These are phyloP conservation scores for Boeremia lycopersici DNA, from an alignment of 2,329 filamentous ascomycete genomes.

Conservation along the genomic window DNA sequence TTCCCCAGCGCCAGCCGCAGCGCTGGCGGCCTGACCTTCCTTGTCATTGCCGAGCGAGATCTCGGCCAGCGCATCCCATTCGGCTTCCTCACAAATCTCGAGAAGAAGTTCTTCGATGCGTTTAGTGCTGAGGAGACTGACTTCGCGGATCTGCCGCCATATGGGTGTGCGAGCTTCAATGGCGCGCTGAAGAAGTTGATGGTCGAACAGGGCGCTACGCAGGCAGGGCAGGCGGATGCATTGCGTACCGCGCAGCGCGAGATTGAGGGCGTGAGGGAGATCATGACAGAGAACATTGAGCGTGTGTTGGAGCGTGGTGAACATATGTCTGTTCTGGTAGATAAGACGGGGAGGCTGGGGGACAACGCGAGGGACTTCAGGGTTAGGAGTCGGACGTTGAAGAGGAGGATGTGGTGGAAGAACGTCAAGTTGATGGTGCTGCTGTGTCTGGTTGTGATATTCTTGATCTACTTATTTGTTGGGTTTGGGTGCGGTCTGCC, in stretches of 20 bases:
- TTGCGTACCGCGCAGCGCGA: constrained; percentile 82
- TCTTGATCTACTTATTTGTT: constrained; percentile 73
- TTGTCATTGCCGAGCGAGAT: constrained; percentile 82
- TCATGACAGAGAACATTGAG: constrained; percentile 97
- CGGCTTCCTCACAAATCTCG: constrained; percentile 88
- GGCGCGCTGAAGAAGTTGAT: constrained; percentile 75
- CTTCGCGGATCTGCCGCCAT: constrained; percentile 80
- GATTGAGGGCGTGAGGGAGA: constrained; percentile 89
- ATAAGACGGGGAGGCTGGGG: constrained; percentile 93
- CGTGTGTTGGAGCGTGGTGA: constrained; percentile 84
- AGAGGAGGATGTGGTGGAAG: constrained; percentile 99
- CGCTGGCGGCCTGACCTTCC: constrained; percentile 84
- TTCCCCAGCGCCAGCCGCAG: constrained; percentile 60
- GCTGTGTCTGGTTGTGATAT: constrained; percentile 72
- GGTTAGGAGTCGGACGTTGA: constrained; percentile 81
- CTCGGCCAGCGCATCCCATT: constrained; percentile 90
- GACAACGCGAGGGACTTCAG: constrained; percentile 89
- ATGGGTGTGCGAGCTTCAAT: constrained; percentile 91
- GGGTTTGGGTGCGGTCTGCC: constrained; percentile 76
- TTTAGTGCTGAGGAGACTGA: constrained; percentile 72
- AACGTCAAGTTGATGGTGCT: constrained; percentile 94
- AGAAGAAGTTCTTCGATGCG: constrained; percentile 79
- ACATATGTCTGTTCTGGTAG: constrained; percentile 89
- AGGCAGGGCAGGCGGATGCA: constrained; percentile 74
- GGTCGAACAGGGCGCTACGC: constrained; percentile 81